A percentile compares a stretch with the other conserved stretches of the same genome.
Conservation (phyloP, 139 green algal species). For the Chlamydomonas sp. region DNA sequence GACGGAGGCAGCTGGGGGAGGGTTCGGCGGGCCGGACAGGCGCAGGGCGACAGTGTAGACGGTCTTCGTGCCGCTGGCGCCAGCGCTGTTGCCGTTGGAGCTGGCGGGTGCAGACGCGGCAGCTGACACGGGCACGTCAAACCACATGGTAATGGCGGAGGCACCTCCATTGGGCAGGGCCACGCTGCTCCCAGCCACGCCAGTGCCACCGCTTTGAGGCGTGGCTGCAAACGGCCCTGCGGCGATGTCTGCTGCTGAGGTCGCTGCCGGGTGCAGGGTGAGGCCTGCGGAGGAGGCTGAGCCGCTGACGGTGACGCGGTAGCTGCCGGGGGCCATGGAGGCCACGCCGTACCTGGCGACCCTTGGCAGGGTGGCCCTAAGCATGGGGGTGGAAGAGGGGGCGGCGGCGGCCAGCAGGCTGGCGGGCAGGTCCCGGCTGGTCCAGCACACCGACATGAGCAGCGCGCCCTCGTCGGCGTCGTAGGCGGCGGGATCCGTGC, state of each 20-base stretch:
- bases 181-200: background rate
- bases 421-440: background rate
- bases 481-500: constrained; percentile 1
- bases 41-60: background rate
- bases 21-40: background rate
- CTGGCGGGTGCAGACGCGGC: background rate
- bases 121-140: background rate
- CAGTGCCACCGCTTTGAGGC: background rate
- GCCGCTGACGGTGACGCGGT: constrained; percentile 4
- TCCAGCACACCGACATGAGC: background rate
- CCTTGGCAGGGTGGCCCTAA: background rate
- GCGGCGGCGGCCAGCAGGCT: background rate
- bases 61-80: background rate
- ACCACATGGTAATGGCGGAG: background rate
- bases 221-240: background rate
- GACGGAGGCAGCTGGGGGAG: background rate
- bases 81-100: background rate
- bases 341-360: constrained; percentile 1
- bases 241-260: background rate
- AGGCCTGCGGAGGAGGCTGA: background rate
- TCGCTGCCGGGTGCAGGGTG: background rate
- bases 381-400: background rate
- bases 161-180: background rate
- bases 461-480: background rate
- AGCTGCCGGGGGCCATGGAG: constrained; percentile 10